Evolutionary conservation across 2,329 filamentous ascomycete genomes (phyloP), one percentile per base, ranked within the genome.

Genomic region (Hortaea werneckii): DNA sequence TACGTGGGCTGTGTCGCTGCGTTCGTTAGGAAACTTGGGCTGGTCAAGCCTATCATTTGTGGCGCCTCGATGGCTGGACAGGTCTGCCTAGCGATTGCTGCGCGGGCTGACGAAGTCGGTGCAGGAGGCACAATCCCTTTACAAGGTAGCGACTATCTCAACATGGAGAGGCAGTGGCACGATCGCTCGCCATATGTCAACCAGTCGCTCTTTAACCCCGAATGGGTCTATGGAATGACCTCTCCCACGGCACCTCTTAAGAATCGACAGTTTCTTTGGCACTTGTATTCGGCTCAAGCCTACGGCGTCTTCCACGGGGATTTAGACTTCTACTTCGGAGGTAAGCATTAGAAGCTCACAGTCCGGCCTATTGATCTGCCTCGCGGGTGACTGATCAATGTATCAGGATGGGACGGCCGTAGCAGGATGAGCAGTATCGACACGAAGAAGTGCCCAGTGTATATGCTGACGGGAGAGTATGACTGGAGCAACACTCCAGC

Each of bases 301-400:
- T 75, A 74, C 47, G 71, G 70, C 1, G 70, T 74, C 41, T 74
- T 75, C 62, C 71, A 74, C 54, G 71, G 71, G 26, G 70, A 74
- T 48, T 58, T 74, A 11, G 69, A 74, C 55, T 74, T 74, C 56
- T 74, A 72, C 61, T 74, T 74, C 43, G 68, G 68, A 42, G 45
- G 30, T 34, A 34, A 34, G 30, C n/a, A 34, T 34, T n/a, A n/a
- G n/a, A n/a, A n/a, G n/a, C n/a, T n/a, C n/a, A n/a, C n/a, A n/a
- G n/a, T n/a, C n/a, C n/a, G n/a, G n/a, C n/a, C n/a, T n/a, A n/a
- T n/a, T n/a, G n/a, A n/a, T n/a, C n/a, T n/a, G n/a, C n/a, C n/a
- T n/a, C n/a, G n/a, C n/a, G n/a, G n/a, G n/a, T n/a, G n/a, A n/a
- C n/a, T n/a, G n/a, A n/a, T n/a, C n/a, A n/a, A n/a, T n/a, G n/a